A percentile compares a stretch with the other conserved stretches of the same genome.
Conservation (phyloP, 192 early-diverging fungal genomes). For the Tieghemiomyces parasiticus region DNA sequence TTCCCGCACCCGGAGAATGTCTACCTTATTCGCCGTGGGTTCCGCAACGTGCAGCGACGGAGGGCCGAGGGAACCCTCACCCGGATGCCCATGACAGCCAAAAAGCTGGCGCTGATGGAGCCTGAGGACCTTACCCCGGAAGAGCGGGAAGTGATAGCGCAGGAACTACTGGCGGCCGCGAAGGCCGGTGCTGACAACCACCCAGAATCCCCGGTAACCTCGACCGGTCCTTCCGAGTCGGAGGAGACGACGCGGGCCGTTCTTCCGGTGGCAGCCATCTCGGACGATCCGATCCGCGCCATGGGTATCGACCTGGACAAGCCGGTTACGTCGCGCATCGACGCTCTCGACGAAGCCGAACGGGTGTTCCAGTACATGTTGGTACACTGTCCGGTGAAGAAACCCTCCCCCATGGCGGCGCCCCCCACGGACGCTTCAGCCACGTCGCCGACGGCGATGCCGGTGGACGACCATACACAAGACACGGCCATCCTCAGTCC, state of each 20-base stretch:
- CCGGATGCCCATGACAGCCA: not conserved
- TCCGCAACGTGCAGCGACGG: too few relatives aligned
- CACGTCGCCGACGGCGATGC: conserved; percentile 17
- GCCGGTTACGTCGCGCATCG: conserved; percentile 8
- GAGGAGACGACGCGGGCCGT: not conserved
- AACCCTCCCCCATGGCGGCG: conserved; percentile 1
- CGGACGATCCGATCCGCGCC: not conserved
- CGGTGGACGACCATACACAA: conserved; percentile 16
- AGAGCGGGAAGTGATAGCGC: conserved; percentile 16
- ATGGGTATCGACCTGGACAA: conserved; percentile 1
- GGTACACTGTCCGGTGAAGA: conserved; percentile 3
- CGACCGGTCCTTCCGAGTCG: conserved; percentile 9
- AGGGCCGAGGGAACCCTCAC: too few relatives aligned
- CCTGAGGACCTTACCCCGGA: conserved; percentile 22
- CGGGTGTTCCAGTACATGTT: conserved; percentile 18
- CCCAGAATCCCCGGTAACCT: not conserved
- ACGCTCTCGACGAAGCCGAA: conserved; percentile 19
- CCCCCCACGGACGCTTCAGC: conserved; percentile 10
- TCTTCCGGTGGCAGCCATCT: not conserved
- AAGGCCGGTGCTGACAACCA: not conserved
- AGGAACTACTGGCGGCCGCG: conserved; percentile 13
- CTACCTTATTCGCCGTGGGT: conserved; percentile 13
- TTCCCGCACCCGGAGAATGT: conserved; percentile 18
- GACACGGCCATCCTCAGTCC: conserved; percentile 20
- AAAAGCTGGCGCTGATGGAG: conserved; percentile 18